Evolutionary conservation across 2,329 filamentous ascomycete species (phyloP).

Genomic region (Dactylellina parvicollis): DNA sequence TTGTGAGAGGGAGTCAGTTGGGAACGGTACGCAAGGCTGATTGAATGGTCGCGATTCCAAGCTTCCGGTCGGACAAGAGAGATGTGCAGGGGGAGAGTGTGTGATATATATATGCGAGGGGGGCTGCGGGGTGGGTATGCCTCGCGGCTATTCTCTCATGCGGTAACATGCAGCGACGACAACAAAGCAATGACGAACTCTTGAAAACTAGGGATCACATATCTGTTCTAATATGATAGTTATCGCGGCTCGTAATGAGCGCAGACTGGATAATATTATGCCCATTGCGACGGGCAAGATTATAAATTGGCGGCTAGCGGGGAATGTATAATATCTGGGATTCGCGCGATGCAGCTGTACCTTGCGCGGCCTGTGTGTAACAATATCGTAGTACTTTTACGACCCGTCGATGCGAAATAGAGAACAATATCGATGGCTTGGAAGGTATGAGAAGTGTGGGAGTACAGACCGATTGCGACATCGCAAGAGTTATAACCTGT

Average conservation of each 20-base stretch:
- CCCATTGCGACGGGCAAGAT: slow-evolving; percentile 22
- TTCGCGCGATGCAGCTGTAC: too few relatives aligned
- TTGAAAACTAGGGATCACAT: slow-evolving; percentile 22
- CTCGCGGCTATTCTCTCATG: not conserved
- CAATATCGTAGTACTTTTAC: too few relatives aligned
- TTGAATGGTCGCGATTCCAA: too few relatives aligned
- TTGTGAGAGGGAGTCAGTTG: slow-evolving; percentile 37
- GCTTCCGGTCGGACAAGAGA: too few relatives aligned
- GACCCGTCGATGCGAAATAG: too few relatives aligned
- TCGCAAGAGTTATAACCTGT: too few relatives aligned
- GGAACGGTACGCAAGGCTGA: not conserved
- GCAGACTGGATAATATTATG: slow-evolving; percentile 30
- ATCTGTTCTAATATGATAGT: slow-evolving; percentile 31
- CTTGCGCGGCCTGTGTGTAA: too few relatives aligned
- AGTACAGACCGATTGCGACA: too few relatives aligned
- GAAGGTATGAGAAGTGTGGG: too few relatives aligned
- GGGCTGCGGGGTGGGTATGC: not conserved
- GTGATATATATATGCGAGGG: not conserved
- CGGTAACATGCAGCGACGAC: not conserved
- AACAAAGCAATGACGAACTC: not conserved
- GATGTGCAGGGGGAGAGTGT: not conserved
- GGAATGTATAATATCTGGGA: not conserved
- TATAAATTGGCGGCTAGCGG: not conserved
- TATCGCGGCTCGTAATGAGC: slow-evolving; percentile 25
- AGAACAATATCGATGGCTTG: too few relatives aligned